Base-by-base conservation (phyloP, 1,284 basidiomycete genomes). In the Leccinum huronense region DNA sequence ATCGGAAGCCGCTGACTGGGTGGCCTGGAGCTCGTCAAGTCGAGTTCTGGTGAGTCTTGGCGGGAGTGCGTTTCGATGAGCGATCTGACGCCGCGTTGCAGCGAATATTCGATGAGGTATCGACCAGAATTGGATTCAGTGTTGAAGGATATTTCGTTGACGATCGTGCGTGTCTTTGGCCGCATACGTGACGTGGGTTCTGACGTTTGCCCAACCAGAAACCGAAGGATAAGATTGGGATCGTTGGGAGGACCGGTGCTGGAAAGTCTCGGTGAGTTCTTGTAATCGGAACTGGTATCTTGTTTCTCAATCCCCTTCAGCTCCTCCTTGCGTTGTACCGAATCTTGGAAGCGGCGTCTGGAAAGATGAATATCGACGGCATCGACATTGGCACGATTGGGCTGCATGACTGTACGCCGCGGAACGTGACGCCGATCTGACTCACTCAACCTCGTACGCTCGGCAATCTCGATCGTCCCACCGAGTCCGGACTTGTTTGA, bases 221-320 rank as follows among this genome's bases (percentile, higher is more conserved):
- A 73, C 84, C 91, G 0, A 86, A 84, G 58, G 91, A 96, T 74
- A 93, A 93, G 69, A 86, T 97, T 58, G 94, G 94, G 19, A 84
- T 96, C 4, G 89, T 88, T 71, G 95, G 95, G 2, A 80, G 95
- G 65, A 98, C 96, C 1, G 95, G 96, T 1, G 92, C 94, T n/a
- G 95, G 95, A 66, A 97, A 97, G 79, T 91, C 88, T 91, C 91
- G 3, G 84, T 95, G 65, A 81, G 87, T 57, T 34, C 5, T 1
- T 69, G 4, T 63, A 5, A 42, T 61, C 6, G 14, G 38, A 10
- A 3, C 11, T 31, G 11, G 0, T 36, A 1, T 11, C 1, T 45
- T 34, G 0, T n/a, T 30, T 57, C 8, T 63, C n/a, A 55, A 33
- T 3, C 4, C 30, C 19, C 13, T 19, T 3, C 66, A 88, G 83